Evolutionary conservation across 495 filamentous ascomycete genomes (phyloP), one percentile per base, ranked within the genome.

Genomic region (Neurospora sublineolata): DNA sequence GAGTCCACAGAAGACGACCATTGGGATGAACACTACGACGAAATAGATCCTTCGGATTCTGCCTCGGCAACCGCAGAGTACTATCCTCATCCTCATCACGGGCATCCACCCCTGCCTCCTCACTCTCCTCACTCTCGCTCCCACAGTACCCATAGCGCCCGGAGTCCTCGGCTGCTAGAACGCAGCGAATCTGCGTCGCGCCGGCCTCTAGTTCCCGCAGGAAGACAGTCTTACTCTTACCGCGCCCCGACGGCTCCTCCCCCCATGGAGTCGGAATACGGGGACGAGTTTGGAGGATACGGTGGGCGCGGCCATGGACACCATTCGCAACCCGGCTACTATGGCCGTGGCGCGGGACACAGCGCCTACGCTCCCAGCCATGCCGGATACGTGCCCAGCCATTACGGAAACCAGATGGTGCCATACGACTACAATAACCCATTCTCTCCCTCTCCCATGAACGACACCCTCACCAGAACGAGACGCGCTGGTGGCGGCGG

Each of bases 1-100:
- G 77, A 83, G 23, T 79, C 82, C 52, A 89, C 91, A 73, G 91
- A 93, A 12, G 72, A 74, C 6, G 73, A 80, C 30, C 76, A 78
- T 58, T 83, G 84, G 74, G 83, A 73, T 33, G 72, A 79, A 27
- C 75, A 82, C 18, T 80, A 82, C 72, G 90, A 89, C 76, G 92
- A 94, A 75, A 81, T 95, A 75, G 89, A 90, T 69, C 91, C 92
- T 30, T 91, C 89, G 41, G 93, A 96, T 83, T 94, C 92, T n/a
- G 92, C 92, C 37, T 94, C 88, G 79, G 69, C 84, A 77, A 75
- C 41, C 69, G 72, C 78, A 42, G 77, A 74, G n/a, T 77, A 75
- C 68, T 75, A 64, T 8, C 74, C 68, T 64, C 58, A 20, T n/a
- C 71, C 7, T 69, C 77, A 14, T 67, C 75, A 10, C 78, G 75